Base-by-base conservation (phyloP, 2,329 filamentous ascomycete genomes). In the Pseudogymnoascus sp. region DNA sequence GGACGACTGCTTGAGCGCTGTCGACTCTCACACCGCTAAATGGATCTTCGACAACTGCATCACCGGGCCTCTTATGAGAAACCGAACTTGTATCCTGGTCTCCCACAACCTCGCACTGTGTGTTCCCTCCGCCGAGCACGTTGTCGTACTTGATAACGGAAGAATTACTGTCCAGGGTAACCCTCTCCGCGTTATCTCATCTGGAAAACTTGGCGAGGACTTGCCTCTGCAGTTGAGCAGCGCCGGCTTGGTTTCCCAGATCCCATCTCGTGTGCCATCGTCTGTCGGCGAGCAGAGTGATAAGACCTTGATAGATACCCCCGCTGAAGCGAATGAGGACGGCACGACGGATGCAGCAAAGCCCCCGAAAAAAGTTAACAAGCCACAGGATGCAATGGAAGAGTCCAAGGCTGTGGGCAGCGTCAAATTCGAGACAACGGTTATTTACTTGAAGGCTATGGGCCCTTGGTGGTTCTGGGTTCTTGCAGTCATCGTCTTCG, bases 11-110 rank as follows among this genome's bases (percentile, higher is more conserved):
- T 82, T 99, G 46, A 97, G 93, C 72, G 95, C 95, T 28, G 95
- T 99, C 36, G 95, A 99, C 75, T 96, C 95, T 3, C 95, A 99
- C 71, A 97, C 95, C 0, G 93, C 93, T 1, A 96, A 97, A 75
- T 97, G 96, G 88, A 97, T 99, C 68, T 97, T 97, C 77, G 89
- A 89, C 73, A 89, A 96, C 75, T 96, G 93, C 65, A 88, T 99
- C 67, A 88, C 88, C 69, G 95, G 95, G 1, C 90, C 91, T 5
- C 77, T 99, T 61, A 97, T 99, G 95, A 79, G 83, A 64, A 82
- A 87, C 71, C 87, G 95, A 43, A 97, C 95, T 28, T 97, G 95
- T 75, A 91, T 99, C 62, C 82, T 99, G 46, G 93, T 99, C 37
- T 97, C 95, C 0, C 95, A 99, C 78, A 99, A 97, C 71, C 85